phyloP scores from a whole-genome alignment of 768 basidiomycete species.

The Dentipellis sp. region DNA sequence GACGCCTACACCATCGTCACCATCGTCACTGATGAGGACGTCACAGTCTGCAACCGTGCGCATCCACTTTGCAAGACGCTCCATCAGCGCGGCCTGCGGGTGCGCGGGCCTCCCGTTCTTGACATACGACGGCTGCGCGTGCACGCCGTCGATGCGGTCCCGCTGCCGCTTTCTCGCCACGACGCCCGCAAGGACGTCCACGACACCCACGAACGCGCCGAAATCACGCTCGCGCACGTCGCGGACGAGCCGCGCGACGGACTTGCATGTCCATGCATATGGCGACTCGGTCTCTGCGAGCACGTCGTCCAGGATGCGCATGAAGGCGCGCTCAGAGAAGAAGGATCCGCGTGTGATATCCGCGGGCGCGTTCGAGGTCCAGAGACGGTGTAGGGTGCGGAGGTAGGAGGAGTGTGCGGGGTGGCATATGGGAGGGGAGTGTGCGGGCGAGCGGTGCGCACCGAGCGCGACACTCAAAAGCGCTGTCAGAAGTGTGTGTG shows the following conservation, averaged over 20 bases:
- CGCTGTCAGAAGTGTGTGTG: conserved; percentile 30
- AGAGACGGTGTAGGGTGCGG: conserved; percentile 3
- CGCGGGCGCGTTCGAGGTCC: not conserved
- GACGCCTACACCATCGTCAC: not conserved
- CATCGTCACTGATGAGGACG: not conserved
- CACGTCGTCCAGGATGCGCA: conserved; percentile 22
- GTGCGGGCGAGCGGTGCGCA: conserved; percentile 10
- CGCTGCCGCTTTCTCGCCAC: not conserved
- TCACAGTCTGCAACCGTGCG: conserved; percentile 15
- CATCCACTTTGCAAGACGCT: conserved; percentile 19
- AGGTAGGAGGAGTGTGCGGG: conserved; percentile 10
- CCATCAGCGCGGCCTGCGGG: not conserved
- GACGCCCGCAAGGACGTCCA: conserved; percentile 20
- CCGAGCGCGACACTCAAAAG: conserved; percentile 32
- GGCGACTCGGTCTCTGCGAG: conserved; percentile 16
- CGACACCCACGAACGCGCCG: conserved; percentile 23
- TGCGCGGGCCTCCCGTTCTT: not conserved
- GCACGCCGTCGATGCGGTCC: not conserved
- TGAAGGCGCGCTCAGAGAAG: conserved; percentile 21
- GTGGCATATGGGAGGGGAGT: conserved; percentile 6
- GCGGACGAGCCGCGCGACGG: conserved; percentile 28
- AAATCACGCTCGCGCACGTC: conserved; percentile 23
- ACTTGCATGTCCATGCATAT: conserved; percentile 34
- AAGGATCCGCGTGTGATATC: not conserved
- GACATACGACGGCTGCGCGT: conserved; percentile 2